Conservation (phyloP, 352 stramenopile species). For the Globisporangium recalcitrans region DNA sequence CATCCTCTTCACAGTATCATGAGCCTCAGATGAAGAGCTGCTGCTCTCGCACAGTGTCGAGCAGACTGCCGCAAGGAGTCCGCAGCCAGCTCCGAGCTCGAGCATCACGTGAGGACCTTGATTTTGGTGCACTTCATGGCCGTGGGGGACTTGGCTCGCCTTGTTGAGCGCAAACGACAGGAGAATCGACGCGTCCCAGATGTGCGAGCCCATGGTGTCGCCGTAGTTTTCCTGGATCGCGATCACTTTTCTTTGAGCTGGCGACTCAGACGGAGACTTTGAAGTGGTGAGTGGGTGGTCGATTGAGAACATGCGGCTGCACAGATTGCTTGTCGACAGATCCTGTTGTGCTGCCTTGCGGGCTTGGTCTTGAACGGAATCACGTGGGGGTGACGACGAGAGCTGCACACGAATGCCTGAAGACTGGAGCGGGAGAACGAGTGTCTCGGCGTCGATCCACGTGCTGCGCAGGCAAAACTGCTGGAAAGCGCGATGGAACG, state of each 20-base stretch:
- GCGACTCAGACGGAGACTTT: not conserved
- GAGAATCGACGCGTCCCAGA: slow-evolving; percentile 65
- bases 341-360: not conserved
- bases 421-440: slow-evolving; percentile 40
- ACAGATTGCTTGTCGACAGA: not conserved
- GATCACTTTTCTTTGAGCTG: not conserved
- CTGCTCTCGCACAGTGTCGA: not conserved
- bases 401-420: slow-evolving; percentile 17
- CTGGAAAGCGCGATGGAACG: slow-evolving; percentile 20
- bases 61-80: slow-evolving; percentile 39
- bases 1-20: slow-evolving; percentile 6
- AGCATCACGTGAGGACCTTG: slow-evolving; percentile 14
- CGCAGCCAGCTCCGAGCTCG: slow-evolving; percentile 46
- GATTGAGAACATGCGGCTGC: slow-evolving; percentile 10
- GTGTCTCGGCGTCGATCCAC: slow-evolving; percentile 19
- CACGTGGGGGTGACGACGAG: not conserved
- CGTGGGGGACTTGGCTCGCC: not conserved
- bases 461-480: slow-evolving; percentile 34
- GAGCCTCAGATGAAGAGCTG: not conserved
- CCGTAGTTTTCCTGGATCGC: slow-evolving; percentile 62
- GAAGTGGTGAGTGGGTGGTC: not conserved
- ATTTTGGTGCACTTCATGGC: not conserved
- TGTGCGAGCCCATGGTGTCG: slow-evolving; percentile 54
- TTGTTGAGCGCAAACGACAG: slow-evolving; percentile 33
- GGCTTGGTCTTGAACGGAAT: not conserved